phyloP scores from a whole-genome alignment of 768 basidiomycete genomes.

The Trametes elegans region DNA sequence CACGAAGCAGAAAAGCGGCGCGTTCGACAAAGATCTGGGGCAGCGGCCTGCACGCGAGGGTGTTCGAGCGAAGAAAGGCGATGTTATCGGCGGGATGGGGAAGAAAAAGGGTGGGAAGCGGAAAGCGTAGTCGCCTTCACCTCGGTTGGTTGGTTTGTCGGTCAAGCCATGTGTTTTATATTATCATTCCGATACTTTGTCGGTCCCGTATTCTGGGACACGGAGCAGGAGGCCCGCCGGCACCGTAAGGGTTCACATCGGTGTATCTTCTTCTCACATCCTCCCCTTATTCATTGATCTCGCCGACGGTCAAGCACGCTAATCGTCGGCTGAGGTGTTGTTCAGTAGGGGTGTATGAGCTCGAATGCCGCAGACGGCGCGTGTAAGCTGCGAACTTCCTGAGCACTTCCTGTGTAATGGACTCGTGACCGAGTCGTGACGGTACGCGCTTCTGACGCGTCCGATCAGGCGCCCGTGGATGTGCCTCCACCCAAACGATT shows the following conservation, averaged over 20 bases:
- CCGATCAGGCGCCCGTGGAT: neutral
- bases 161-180: too few relatives aligned
- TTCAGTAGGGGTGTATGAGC: too few relatives aligned
- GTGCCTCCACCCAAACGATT: neutral
- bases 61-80: constrained; percentile 61
- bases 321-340: too few relatives aligned
- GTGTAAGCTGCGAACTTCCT: neutral
- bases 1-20: constrained; percentile 35
- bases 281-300: too few relatives aligned
- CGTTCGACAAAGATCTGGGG: constrained; percentile 63
- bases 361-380: neutral
- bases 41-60: constrained; percentile 51
- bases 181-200: neutral
- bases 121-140: constrained; percentile 26
- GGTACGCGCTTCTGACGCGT: constrained; percentile 11
- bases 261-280: too few relatives aligned
- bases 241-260: too few relatives aligned
- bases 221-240: too few relatives aligned
- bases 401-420: neutral
- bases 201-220: too few relatives aligned
- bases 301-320: too few relatives aligned
- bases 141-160: neutral
- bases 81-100: constrained; percentile 49
- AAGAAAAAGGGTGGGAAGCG: constrained; percentile 48
- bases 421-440: neutral